phyloP scores from a whole-genome alignment of 1,139 yeast genomes.

The Nakaseomyces uthaithaninus region DNA sequence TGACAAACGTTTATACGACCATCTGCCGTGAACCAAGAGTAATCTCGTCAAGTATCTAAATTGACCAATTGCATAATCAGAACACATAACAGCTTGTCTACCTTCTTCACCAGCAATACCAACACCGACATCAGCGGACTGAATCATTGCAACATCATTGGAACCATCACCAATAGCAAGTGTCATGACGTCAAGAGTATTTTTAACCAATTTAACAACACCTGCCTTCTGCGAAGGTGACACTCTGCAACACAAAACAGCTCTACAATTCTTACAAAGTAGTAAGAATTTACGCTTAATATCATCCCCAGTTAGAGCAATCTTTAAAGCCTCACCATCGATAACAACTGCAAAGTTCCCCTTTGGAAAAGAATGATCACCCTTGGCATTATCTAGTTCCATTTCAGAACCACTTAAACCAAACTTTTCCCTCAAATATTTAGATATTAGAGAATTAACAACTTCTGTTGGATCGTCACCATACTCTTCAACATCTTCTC shows the following conservation, averaged over 20 bases:
- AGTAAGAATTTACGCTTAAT: slow-evolving; percentile 64
- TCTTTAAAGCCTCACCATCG: slow-evolving; percentile 85
- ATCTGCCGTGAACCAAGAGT: slow-evolving; percentile 85
- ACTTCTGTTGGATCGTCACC: slow-evolving; percentile 30
- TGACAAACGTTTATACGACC: slow-evolving; percentile 86
- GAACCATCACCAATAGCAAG: slow-evolving; percentile 97
- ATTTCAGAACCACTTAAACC: slow-evolving; percentile 52
- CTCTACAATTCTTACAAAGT: slow-evolving; percentile 85
- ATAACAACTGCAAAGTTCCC: slow-evolving; percentile 76
- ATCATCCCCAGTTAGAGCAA: slow-evolving; percentile 54
- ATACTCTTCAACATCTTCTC: slow-evolving; percentile 39
- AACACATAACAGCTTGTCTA: slow-evolving; percentile 94
- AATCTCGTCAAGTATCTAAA: slow-evolving; percentile 75
- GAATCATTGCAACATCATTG: slow-evolving; percentile 97
- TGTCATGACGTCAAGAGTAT: slow-evolving; percentile 75
- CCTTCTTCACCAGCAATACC: slow-evolving; percentile 99
- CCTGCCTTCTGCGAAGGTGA: slow-evolving; percentile 96
- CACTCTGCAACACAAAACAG: slow-evolving; percentile 92
- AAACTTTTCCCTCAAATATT: slow-evolving; percentile 56
- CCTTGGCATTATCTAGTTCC: slow-evolving; percentile 52
- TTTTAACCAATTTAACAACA: slow-evolving; percentile 83
- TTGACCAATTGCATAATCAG: slow-evolving; percentile 95
- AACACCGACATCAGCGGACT: slow-evolving; percentile 95
- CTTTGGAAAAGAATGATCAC: slow-evolving; percentile 69
- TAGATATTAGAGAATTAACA: slow-evolving; percentile 50